These are phyloP conservation scores for Pythium aphanidermatum DNA, from an alignment of 352 stramenopile genomes.

Conservation along the genomic window DNA sequence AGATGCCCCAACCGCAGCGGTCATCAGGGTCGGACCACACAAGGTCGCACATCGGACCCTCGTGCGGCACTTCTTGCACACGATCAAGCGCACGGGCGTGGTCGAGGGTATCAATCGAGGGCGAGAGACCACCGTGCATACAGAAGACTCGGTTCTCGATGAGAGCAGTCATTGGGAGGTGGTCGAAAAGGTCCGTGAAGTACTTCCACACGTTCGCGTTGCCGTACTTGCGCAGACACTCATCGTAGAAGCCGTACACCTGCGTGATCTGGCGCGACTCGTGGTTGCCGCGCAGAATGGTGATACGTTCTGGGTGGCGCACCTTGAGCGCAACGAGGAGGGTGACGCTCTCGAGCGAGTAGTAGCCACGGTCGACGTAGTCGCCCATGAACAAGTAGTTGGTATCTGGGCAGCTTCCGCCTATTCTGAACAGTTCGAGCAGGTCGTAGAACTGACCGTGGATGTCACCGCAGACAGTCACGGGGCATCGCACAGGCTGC, in stretches of 20 bases:
- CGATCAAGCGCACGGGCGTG: conserved; percentile 78
- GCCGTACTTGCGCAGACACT: conserved; percentile 66
- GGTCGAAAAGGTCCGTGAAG: conserved; percentile 88
- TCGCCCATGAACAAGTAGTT: conserved; percentile 91
- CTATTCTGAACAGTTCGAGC: conserved; percentile 87
- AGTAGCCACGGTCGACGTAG: conserved; percentile 88
- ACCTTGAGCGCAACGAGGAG: conserved; percentile 84
- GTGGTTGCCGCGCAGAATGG: conserved; percentile 68
- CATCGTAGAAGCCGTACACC: conserved; percentile 69
- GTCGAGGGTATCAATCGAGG: conserved; percentile 85
- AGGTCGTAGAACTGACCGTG: conserved; percentile 89
- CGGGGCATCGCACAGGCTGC: conserved; percentile 76
- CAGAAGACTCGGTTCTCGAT: conserved; percentile 89
- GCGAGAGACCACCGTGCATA: conserved; percentile 86
- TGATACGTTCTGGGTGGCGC: conserved; percentile 81
- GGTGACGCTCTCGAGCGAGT: conserved; percentile 80
- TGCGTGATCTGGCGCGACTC: conserved; percentile 53
- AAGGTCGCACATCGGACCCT: conserved; percentile 85
- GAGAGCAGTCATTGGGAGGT: conserved; percentile 82
- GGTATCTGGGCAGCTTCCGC: conserved; percentile 78
- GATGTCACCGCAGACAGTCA: conserved; percentile 87
- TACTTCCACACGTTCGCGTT: conserved; percentile 90
- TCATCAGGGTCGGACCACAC: conserved; percentile 89
- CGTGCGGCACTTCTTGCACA: conserved; percentile 84
- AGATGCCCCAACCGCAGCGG: conserved; percentile 84